A percentile compares a stretch with the other conserved stretches of the same genome.
phyloP scores from a whole-genome alignment of 176 grass and related monocot genomes.

The Rhynchospora pubera region DNA sequence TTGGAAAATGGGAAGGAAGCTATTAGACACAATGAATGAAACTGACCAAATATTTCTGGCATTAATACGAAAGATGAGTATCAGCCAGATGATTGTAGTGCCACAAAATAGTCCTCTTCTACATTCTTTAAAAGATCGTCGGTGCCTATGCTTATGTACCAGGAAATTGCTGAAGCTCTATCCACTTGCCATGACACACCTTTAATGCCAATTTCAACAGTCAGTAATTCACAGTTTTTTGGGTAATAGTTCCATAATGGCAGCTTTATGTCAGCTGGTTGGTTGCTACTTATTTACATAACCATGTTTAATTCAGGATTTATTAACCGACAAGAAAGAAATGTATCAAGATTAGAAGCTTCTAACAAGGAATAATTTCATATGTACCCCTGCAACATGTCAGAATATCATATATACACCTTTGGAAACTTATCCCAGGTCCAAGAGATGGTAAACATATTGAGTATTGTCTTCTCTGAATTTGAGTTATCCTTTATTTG shows the following conservation, averaged over 20 bases:
- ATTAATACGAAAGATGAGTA: background rate
- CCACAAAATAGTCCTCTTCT: constrained; percentile 72
- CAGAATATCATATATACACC: background rate
- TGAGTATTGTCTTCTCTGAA: background rate
- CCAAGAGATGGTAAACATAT: background rate
- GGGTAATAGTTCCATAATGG: background rate
- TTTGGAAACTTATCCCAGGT: background rate
- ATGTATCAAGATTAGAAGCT: background rate
- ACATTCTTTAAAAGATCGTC: constrained; percentile 79
- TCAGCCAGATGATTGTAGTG: constrained; percentile 40
- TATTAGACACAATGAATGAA: background rate
- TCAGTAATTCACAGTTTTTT: background rate
- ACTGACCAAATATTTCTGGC: background rate
- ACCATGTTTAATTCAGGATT: background rate
- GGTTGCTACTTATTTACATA: background rate
- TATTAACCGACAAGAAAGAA: background rate
- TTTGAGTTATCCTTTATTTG: background rate
- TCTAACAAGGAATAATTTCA: background rate
- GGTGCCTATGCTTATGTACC: constrained; percentile 67
- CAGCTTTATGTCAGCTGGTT: background rate
- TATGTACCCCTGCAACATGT: background rate
- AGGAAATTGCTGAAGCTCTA: constrained; percentile 64
- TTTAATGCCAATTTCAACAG: constrained; percentile 10
- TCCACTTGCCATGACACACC: constrained; percentile 44
- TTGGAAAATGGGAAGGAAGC: background rate